These are phyloP conservation scores for Phialophora verrucosa DNA, from an alignment of 2,329 filamentous ascomycete genomes.

Conservation along the genomic window DNA sequence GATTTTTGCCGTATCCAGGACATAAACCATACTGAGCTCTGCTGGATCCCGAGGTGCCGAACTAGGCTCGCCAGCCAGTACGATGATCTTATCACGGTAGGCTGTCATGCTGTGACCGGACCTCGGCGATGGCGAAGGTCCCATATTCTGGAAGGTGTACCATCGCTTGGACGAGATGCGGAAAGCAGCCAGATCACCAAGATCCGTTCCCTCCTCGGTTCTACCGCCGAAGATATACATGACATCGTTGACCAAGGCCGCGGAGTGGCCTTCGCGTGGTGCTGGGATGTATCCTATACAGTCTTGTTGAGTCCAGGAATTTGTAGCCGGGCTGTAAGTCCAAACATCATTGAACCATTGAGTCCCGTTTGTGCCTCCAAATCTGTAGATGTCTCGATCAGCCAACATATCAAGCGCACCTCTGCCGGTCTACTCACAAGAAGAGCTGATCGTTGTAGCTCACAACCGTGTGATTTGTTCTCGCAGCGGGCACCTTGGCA, in stretches of 20 bases:
- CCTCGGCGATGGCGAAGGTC: conserved; percentile 86
- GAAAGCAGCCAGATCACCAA: conserved; percentile 91
- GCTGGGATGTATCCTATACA: conserved; percentile 98
- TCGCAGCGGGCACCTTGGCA: conserved; percentile 77
- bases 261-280: conserved; percentile 90
- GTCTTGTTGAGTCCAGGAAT: conserved; percentile 85
- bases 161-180: conserved; percentile 82
- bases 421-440: conserved; percentile 65
- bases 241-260: conserved; percentile 90
- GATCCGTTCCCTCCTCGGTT: conserved; percentile 87
- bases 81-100: conserved; percentile 88
- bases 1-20: conserved; percentile 94
- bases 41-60: conserved; percentile 78
- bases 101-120: conserved; percentile 98
- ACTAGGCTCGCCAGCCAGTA: conserved; percentile 92
- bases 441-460: conserved; percentile 94
- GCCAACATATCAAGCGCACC: conserved; percentile 23
- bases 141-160: conserved; percentile 99
- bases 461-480: conserved; percentile 93
- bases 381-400: conserved; percentile 59
- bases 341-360: conserved; percentile 99
- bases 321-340: conserved; percentile 85
- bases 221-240: conserved; percentile 99
- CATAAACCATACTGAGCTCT: conserved; percentile 86
- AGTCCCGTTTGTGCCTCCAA: conserved; percentile 93